These are phyloP conservation scores for Pseudogymnoascus sp. DNA, from an alignment of 2,329 filamentous ascomycete species.

Conservation along the genomic window DNA sequence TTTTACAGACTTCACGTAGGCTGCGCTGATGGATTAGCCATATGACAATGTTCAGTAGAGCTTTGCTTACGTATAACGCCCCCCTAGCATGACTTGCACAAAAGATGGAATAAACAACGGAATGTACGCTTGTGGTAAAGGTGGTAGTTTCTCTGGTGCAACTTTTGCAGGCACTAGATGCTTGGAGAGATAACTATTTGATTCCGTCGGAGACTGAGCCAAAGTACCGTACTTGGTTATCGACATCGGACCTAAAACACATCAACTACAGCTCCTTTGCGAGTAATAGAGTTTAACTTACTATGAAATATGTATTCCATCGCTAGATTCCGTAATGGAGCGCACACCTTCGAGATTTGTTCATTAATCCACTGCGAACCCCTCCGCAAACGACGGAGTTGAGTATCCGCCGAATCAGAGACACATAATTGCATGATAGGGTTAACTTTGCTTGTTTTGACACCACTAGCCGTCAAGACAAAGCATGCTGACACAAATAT, in stretches of 20 bases:
- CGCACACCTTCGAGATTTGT: not conserved
- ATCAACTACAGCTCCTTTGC: not conserved
- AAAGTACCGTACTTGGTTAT: not conserved
- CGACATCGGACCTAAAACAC: not conserved
- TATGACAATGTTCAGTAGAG: not conserved
- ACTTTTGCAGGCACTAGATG: not conserved
- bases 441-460: not conserved
- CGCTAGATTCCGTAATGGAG: not conserved
- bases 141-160: not conserved
- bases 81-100: not conserved
- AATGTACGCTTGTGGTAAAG: not conserved
- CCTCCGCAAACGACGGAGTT: not conserved
- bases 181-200: not conserved
- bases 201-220: not conserved
- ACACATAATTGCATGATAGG: not conserved
- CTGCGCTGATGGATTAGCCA: not conserved
- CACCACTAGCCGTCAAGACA: not conserved
- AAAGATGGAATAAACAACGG: not conserved
- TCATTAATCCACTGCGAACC: not conserved
- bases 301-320: not conserved
- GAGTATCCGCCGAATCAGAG: not conserved
- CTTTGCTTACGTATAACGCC: not conserved
- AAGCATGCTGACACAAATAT: not conserved
- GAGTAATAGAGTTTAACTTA: not conserved
- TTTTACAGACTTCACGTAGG: not conserved